A percentile compares a stretch with the other conserved stretches of the same genome.
Conservation (phyloP, 306 rosid genomes). For the Mucuna pruriens region DNA sequence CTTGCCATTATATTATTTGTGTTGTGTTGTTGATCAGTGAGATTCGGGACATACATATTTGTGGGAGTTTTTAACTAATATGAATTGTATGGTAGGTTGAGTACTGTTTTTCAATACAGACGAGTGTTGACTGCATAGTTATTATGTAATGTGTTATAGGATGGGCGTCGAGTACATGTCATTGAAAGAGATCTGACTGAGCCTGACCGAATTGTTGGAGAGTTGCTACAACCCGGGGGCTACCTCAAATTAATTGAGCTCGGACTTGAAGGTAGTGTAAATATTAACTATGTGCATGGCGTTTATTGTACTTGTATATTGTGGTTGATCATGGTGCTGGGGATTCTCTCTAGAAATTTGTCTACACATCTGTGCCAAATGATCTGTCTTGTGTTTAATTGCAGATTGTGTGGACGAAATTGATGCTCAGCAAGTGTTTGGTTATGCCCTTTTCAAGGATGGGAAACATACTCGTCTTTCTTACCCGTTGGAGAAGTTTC, state of each 20-base stretch:
- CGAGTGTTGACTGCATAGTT: constrained; percentile 23
- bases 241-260: constrained; percentile 91
- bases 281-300: not conserved
- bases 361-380: constrained; percentile 23
- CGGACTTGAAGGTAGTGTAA: constrained; percentile 81
- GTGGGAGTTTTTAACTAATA: not conserved
- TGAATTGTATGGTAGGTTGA: not conserved
- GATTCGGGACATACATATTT: not conserved
- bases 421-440: constrained; percentile 89
- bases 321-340: not conserved
- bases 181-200: constrained; percentile 92
- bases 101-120: not conserved
- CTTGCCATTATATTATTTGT: not conserved
- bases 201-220: constrained; percentile 97
- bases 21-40: not conserved
- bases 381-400: constrained; percentile 32
- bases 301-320: not conserved
- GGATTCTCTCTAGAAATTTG: not conserved
- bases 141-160: constrained; percentile 54
- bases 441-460: constrained; percentile 96
- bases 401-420: constrained; percentile 85
- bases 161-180: constrained; percentile 85
- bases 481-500: constrained; percentile 93
- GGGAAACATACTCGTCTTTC: constrained; percentile 85
- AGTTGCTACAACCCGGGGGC: constrained; percentile 96